Evolutionary conservation across 495 filamentous ascomycete species (phyloP).

Genomic region (Aspergillus panamensis): DNA sequence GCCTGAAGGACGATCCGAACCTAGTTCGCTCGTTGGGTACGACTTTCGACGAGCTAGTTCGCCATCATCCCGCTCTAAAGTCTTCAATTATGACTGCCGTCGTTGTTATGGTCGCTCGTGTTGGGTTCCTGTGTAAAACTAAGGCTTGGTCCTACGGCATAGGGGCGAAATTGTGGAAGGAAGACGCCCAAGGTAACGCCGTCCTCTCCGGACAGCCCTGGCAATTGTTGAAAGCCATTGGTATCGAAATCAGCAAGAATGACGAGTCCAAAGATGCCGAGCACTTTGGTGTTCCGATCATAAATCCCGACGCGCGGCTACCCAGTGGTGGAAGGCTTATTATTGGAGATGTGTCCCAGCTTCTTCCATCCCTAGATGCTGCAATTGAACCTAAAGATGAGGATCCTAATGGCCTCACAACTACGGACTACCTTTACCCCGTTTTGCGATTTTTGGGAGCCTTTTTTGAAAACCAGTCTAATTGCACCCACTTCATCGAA

Average conservation of each 20-base stretch:
- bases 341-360: conserved; percentile 31
- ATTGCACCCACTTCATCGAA: conserved; percentile 73
- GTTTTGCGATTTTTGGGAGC: conserved; percentile 70
- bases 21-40: conserved; percentile 59
- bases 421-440: conserved; percentile 68
- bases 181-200: conserved; percentile 40
- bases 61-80: conserved; percentile 85
- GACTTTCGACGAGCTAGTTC: conserved; percentile 89
- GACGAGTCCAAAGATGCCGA: conserved; percentile 26
- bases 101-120: conserved; percentile 76
- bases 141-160: conserved; percentile 64
- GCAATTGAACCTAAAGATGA: conserved; percentile 45
- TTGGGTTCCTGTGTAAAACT: conserved; percentile 62
- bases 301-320: conserved; percentile 30
- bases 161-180: conserved; percentile 75
- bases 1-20: conserved; percentile 65
- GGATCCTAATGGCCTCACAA: conserved; percentile 48
- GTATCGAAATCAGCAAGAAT: conserved; percentile 23
- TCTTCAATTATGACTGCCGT: conserved; percentile 73
- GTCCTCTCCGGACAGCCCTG: conserved; percentile 30
- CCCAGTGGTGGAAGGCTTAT: conserved; percentile 39
- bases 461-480: conserved; percentile 70
- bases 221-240: conserved; percentile 37
- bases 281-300: conserved; percentile 31
- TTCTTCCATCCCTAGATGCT: conserved; percentile 27